A percentile compares a stretch with the other conserved stretches of the same genome.
Conservation (phyloP, 129 eudicot species). For the Centaurea solstitialis region DNA sequence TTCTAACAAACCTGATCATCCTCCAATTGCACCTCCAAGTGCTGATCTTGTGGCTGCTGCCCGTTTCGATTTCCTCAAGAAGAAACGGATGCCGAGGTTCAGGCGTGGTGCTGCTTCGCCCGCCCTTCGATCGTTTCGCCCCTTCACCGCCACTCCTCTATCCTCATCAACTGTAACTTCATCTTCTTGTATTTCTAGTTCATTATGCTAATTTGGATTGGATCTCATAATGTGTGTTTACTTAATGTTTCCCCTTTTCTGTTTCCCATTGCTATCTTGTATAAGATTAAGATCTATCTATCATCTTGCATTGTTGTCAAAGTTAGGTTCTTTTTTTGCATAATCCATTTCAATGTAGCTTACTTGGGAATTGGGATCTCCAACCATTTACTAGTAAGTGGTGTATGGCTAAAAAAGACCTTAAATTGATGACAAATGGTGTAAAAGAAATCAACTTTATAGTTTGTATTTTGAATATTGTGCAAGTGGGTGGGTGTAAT, state of each 20-base stretch:
- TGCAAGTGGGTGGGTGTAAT: neutral
- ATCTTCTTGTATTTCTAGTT: neutral
- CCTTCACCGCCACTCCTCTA: slow-evolving; percentile 12
- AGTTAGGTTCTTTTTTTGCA: neutral
- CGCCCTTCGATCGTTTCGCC: slow-evolving; percentile 29
- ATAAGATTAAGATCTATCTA: no score
- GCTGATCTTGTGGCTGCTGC: slow-evolving; percentile 39
- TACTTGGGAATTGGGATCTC: no score
- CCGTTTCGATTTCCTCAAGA: slow-evolving; percentile 46
- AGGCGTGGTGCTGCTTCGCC: slow-evolving; percentile 44
- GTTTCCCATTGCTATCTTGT: no score
- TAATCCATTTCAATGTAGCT: neutral
- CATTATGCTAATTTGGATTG: neutral
- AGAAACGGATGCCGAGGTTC: slow-evolving; percentile 54
- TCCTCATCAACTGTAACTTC: slow-evolving; percentile 18
- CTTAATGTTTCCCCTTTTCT: neutral
- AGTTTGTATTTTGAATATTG: neutral
- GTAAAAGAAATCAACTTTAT: neutral
- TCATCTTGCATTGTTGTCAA: neutral
- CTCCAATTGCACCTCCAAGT: neutral
- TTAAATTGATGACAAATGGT: neutral
- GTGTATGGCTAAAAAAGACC: neutral
- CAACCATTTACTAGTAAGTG: neutral
- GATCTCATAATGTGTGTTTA: slow-evolving; percentile 23
- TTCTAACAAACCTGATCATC: no score